Conservation (phyloP, 2,329 filamentous ascomycete genomes). For the Epichloe glyceriae region DNA sequence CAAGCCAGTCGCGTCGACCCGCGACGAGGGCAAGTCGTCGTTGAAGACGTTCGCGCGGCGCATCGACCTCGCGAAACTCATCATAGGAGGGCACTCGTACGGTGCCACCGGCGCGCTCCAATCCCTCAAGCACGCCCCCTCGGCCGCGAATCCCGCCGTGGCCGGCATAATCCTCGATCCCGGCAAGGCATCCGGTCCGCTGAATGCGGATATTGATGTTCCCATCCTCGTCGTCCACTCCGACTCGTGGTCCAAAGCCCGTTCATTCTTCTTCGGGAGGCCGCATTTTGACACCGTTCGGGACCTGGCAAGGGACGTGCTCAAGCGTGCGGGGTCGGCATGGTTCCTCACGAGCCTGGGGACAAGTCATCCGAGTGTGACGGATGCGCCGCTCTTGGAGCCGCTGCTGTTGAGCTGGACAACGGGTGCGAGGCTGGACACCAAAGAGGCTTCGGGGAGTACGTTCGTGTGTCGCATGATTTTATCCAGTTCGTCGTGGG, state of each 20-base stretch:
- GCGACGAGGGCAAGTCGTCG: constrained; percentile 30
- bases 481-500: constrained; percentile 38
- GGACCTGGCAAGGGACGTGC: constrained; percentile 36
- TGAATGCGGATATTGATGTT: constrained; percentile 45
- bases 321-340: constrained; percentile 28
- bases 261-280: constrained; percentile 45
- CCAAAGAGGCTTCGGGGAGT: constrained; percentile 44
- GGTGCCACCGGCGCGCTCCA: constrained; percentile 52
- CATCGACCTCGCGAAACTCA: constrained; percentile 39
- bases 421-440: constrained; percentile 46
- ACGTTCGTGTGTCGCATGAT: constrained; percentile 44
- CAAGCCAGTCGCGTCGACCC: constrained; percentile 28
- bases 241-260: constrained; percentile 47
- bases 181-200: constrained; percentile 48
- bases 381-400: constrained; percentile 52
- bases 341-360: constrained; percentile 44
- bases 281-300: constrained; percentile 52
- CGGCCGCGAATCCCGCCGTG: constrained; percentile 27
- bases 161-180: constrained; percentile 52
- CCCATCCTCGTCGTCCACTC: constrained; percentile 51
- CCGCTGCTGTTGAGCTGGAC: constrained; percentile 47
- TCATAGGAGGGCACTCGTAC: constrained; percentile 51
- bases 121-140: constrained; percentile 34
- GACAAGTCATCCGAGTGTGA: constrained; percentile 49
- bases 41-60: constrained; percentile 38